Base-by-base conservation (phyloP, 805 yeast genomes). In the baker's yeast (Saccharomyces cerevisiae) region DNA sequence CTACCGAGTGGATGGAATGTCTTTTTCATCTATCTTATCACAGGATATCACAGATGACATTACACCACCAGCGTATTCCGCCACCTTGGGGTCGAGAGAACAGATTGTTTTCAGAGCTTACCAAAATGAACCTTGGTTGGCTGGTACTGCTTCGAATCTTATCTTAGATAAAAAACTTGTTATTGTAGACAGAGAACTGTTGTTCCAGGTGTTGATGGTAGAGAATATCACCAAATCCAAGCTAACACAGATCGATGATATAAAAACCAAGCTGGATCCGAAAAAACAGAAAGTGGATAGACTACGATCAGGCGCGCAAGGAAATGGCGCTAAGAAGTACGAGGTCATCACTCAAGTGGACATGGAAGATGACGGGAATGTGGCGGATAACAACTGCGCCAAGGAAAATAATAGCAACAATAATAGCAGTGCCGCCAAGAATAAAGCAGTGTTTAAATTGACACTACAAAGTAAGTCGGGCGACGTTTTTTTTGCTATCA, bases 251-350 rank as follows among this genome's bases (percentile, higher is more conserved):
- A 61, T 83, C 2, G 92, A 85, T 57, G 78, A 76, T 5, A 71
- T 86, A 67, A 70, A 70, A 24, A 76, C 76, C 32, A 67, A 71
- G 51, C 69, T 78, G n/a, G 83, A 85, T 60, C 81, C 83, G 1
- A 81, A 79, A 57, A 76, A 73, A n/a, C 83, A 79, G 2, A 79
- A 79, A 14, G 82, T 80, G 2, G 92, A 85, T 66, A 68, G 84
- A 27, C 66, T 84, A 47, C 46, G 54, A 51, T 46, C 58, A 17
- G 59, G 64, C 13, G 13, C 24, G 6, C 68, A 65, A 27, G 55
- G 56, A 24, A 55, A 55, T 17, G 57, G 56, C 17, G 58, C 62
- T 13, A 58, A 58, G 50, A 51, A 36, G 59, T 62, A 55, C 14
- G 64, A 65, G 46, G 69, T 82, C 14, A 76, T 81, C 30, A 69